Conservation (phyloP, 225 moss, liverwort and hornwort species). For the Lunularia cruciata region DNA sequence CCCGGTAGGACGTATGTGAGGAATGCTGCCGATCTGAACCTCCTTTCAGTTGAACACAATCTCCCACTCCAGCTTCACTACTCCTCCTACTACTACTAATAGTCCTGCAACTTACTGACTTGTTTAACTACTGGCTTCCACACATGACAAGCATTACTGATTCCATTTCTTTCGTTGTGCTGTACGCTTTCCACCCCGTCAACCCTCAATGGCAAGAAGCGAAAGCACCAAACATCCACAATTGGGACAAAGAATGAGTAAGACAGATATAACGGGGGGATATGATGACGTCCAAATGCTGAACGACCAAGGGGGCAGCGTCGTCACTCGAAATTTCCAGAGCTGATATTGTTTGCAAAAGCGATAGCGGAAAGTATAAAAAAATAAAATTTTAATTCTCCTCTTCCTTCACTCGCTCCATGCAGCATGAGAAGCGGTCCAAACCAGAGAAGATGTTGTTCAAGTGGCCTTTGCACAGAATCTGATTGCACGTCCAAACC, state of each 20-base stretch:
- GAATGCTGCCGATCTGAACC: slow-evolving; percentile 8
- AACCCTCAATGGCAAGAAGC: background rate
- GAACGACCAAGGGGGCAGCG: background rate
- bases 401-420: background rate
- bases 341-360: background rate
- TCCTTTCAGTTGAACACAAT: slow-evolving; percentile 14
- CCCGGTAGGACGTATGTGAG: background rate
- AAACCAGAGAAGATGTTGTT: background rate
- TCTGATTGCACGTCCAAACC: slow-evolving; percentile 8
- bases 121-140: slow-evolving; percentile 14
- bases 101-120: background rate
- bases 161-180: background rate
- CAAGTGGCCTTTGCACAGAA: background rate
- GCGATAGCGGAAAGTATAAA: background rate
- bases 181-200: background rate
- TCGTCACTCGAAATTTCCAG: background rate
- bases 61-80: background rate
- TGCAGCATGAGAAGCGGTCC: no score
- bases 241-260: background rate
- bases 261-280: background rate
- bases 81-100: background rate
- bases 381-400: background rate
- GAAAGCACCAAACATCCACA: slow-evolving; percentile 9
- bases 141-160: background rate
- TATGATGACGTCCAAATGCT: slow-evolving; percentile 5